These are phyloP conservation scores for Phytophthora pinifolia DNA, from an alignment of 352 stramenopile species.

Conservation along the genomic window DNA sequence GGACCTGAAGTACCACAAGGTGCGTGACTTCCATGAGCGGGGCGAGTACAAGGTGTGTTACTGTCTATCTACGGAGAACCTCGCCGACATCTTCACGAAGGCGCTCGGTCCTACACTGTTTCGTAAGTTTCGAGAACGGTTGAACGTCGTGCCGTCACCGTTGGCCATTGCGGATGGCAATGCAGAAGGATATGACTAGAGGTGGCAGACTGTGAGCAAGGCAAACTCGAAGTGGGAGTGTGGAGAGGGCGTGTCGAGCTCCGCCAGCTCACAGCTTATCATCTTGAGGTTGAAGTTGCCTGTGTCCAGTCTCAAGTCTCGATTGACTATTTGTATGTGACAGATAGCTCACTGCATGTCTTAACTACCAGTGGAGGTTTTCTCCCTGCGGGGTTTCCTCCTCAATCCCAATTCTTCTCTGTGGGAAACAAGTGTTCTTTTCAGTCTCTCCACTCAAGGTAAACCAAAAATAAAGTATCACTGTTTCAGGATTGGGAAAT, in stretches of 20 bases:
- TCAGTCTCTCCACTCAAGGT: too few species aligned
- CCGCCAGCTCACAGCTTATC: too few species aligned
- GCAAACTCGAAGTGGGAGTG: conserved; percentile 11
- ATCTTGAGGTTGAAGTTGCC: too few species aligned
- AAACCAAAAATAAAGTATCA: too few species aligned
- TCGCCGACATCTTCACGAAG: conserved; percentile 10
- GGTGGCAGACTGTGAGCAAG: not conserved
- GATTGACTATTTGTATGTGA: too few species aligned
- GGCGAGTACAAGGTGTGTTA: conserved; percentile 3
- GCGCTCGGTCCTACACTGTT: conserved; percentile 3
- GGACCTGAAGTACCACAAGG: conserved; percentile 3
- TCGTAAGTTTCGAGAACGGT: conserved; percentile 1
- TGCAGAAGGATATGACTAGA: not conserved
- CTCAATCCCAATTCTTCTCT: too few species aligned
- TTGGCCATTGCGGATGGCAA: not conserved
- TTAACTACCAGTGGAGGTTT: too few species aligned
- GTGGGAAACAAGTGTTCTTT: too few species aligned
- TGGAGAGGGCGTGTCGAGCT: conserved; percentile 3
- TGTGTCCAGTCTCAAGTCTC: too few species aligned
- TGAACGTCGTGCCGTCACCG: conserved; percentile 6
- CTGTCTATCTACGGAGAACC: conserved; percentile 1
- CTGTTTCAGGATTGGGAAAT: too few species aligned
- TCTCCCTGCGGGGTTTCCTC: too few species aligned
- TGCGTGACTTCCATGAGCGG: not conserved
- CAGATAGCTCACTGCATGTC: too few species aligned